Percentiles rank a stretch among this genome's conserved stretches.
phyloP scores from a whole-genome alignment of 495 filamentous ascomycete genomes.

The Neurospora sp. region DNA sequence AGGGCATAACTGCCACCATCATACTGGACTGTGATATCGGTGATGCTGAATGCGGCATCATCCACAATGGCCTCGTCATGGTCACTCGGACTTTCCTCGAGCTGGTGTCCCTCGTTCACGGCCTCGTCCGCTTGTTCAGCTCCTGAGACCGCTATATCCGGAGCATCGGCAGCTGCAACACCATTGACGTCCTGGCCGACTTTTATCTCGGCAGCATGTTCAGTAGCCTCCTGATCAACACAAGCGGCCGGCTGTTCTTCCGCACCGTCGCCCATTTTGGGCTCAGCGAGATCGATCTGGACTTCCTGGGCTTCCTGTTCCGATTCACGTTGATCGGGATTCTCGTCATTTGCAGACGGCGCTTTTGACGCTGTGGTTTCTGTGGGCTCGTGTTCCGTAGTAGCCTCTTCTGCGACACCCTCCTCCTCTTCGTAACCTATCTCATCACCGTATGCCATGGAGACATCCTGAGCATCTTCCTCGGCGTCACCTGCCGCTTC shows the following conservation, averaged over 20 bases:
- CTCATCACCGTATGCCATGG: slow-evolving; percentile 19
- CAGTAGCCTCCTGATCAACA: not conserved
- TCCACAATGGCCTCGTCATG: slow-evolving; percentile 7
- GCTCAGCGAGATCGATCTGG: not conserved
- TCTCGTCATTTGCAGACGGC: not conserved
- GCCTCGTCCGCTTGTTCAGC: not conserved
- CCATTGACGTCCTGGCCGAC: not conserved
- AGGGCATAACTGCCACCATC: slow-evolving; percentile 58
- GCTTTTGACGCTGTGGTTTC: not conserved
- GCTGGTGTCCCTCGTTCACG: not conserved
- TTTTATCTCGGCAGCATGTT: not conserved
- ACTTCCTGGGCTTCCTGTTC: not conserved
- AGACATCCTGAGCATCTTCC: slow-evolving; percentile 6
- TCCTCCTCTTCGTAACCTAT: slow-evolving; percentile 21
- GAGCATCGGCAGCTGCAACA: not conserved
- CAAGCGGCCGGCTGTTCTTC: not conserved
- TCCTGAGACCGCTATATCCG: not conserved
- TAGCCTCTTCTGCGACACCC: not conserved
- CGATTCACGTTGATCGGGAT: not conserved
- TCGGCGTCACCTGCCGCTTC: slow-evolving; percentile 19
- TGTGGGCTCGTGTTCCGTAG: not conserved
- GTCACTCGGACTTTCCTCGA: not conserved
- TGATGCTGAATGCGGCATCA: slow-evolving; percentile 8
- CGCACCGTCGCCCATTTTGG: slow-evolving; percentile 1
- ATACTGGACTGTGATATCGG: slow-evolving; percentile 52